Evolutionary conservation across 495 filamentous ascomycete species (phyloP), one percentile per base, ranked within the genome.

Genomic region (Penicillium steckii): DNA sequence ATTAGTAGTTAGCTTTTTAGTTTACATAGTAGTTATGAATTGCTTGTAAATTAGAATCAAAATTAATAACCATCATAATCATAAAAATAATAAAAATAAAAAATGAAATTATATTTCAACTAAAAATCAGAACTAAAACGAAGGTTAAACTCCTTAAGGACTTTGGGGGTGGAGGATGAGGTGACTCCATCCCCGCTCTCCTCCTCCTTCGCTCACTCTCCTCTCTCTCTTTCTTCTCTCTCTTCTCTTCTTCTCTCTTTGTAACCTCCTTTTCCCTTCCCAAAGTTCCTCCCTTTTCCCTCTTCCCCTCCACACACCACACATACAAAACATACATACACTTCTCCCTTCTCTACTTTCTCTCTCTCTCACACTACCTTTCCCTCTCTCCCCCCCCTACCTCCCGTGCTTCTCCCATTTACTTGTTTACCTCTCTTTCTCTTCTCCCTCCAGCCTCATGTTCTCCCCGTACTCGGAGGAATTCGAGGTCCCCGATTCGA

Each of bases 401-500:
- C 29, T 47, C 42, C 30, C 35, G 24, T 48, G 48, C 24, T 57
- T 46, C 33, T 26, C 44, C 43, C 33, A 42, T 56, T 48, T n/a
- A 37, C 33, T 37, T 37, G 33, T 37, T 37, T n/a, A n/a, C 33
- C 13, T n/a, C 18, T 37, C n/a, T 12, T 59, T 48, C 24, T 51
- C 46, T 30, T 42, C 46, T 27, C 46, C 48, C 40, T 54, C 53
- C 56, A 53, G 55, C 62, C 63, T 62, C 65, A 65, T 67, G 58
- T 67, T 64, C 59, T 65, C 63, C 57, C 63, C 63, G 40, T 66
- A 66, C 48, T 64, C 63, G 57, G 63, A 66, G 44, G 63, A 66
- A 64, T 66, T 66, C 55, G 63, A 66, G 55, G 63, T 66, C 50
- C 57, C 63, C 53, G 63, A 66, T 55, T 59, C 63, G 46, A 64